Evolutionary conservation across 1,284 basidiomycete species (phyloP).

Genomic region (Xerocomus amazonicus): DNA sequence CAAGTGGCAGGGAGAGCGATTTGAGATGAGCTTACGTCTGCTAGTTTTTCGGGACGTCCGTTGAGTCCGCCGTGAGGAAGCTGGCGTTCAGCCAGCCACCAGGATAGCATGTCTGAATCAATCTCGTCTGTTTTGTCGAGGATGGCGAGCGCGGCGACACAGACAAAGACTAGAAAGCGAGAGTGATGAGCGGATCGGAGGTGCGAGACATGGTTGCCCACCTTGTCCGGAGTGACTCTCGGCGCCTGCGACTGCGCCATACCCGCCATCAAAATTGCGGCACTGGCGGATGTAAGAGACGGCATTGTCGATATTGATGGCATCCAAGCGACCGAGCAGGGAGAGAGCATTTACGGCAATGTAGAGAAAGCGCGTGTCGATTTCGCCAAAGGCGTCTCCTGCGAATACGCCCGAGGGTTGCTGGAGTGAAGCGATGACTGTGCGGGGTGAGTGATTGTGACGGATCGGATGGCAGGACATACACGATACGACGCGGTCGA

Average conservation of each 20-base stretch:
- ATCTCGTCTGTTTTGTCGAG: constrained; percentile 77
- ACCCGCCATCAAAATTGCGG: constrained; percentile 95
- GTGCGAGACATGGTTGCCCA: constrained; percentile 33
- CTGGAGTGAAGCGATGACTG: constrained; percentile 83
- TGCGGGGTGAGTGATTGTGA: neutral
- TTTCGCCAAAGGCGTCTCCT: constrained; percentile 88
- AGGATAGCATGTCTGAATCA: constrained; percentile 72
- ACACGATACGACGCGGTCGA: constrained; percentile 76
- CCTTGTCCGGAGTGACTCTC: constrained; percentile 94
- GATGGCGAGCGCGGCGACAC: constrained; percentile 84
- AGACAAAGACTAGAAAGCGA: constrained; percentile 74
- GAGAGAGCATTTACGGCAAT: constrained; percentile 82
- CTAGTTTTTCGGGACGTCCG: constrained; percentile 95
- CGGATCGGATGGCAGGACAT: constrained; percentile 1
- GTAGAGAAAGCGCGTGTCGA: constrained; percentile 90
- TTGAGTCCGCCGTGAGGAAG: constrained; percentile 92
- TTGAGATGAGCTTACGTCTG: constrained; percentile 66
- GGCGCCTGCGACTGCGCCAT: constrained; percentile 78
- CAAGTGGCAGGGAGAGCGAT: neutral
- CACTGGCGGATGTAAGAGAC: constrained; percentile 75
- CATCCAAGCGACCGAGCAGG: constrained; percentile 69
- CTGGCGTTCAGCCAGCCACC: constrained; percentile 95
- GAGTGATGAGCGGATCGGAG: neutral
- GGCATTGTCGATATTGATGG: constrained; percentile 62
- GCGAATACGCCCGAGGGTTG: constrained; percentile 85